Percentiles rank a stretch among this genome's conserved stretches.
phyloP scores from a whole-genome alignment of 225 moss, liverwort and hornwort genomes.

The Ulota crispa region DNA sequence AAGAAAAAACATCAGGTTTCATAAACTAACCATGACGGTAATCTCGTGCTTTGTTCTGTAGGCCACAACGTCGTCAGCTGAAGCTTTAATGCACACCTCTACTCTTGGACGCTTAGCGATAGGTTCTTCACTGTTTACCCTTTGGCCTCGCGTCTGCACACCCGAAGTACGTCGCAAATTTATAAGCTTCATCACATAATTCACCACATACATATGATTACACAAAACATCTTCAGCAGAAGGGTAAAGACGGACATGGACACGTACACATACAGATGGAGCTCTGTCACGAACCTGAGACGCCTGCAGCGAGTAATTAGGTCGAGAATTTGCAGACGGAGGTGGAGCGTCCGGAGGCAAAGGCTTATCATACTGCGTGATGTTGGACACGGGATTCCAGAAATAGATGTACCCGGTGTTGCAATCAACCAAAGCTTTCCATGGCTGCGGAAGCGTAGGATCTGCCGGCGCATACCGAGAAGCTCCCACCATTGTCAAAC shows the following conservation, averaged over 20 bases:
- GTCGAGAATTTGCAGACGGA: slow-evolving; percentile 29
- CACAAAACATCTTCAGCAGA: not conserved
- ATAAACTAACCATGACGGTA: slow-evolving; percentile 64
- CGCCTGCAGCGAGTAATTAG: slow-evolving; percentile 42
- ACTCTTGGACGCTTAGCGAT: slow-evolving; percentile 62
- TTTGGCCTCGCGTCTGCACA: slow-evolving; percentile 36
- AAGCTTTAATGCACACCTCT: slow-evolving; percentile 43
- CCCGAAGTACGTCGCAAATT: not conserved
- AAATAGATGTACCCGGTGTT: slow-evolving; percentile 77
- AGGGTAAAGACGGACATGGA: not conserved
- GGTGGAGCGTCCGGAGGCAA: slow-evolving; percentile 43
- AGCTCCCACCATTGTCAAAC: slow-evolving; percentile 66
- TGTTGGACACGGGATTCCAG: slow-evolving; percentile 72
- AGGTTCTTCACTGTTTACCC: slow-evolving; percentile 32
- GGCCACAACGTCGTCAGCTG: slow-evolving; percentile 56
- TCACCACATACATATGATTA: no score
- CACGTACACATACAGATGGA: not conserved
- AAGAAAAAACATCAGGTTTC: not conserved
- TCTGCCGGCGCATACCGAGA: slow-evolving; percentile 76
- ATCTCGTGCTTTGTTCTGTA: slow-evolving; percentile 86
- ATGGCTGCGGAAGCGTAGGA: slow-evolving; percentile 75
- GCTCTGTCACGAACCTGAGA: slow-evolving; percentile 54
- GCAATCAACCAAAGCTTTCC: slow-evolving; percentile 79
- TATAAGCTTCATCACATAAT: not conserved
- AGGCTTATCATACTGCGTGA: slow-evolving; percentile 90